Percentiles rank a stretch among this genome's conserved stretches.
phyloP scores from a whole-genome alignment of 345 rosid genomes.

The Dimocarpus longan region DNA sequence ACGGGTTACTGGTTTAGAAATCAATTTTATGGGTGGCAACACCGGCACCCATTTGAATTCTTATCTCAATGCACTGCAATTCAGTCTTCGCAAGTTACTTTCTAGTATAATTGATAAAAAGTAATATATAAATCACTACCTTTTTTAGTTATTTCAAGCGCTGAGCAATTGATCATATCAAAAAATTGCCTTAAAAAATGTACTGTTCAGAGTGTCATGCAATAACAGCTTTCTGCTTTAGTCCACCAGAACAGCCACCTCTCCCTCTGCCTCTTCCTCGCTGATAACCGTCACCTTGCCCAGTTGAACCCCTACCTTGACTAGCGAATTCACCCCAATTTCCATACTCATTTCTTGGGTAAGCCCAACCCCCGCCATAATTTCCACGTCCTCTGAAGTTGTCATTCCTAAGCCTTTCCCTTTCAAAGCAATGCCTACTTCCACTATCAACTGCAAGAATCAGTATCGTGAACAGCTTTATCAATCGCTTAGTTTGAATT shows the following conservation, averaged over 20 bases:
- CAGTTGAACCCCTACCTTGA: constrained; percentile 41
- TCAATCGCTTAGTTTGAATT: neutral
- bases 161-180: constrained; percentile 4
- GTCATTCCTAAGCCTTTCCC: constrained; percentile 59
- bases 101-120: neutral
- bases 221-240: neutral
- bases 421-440: constrained; percentile 52
- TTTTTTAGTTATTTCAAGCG: neutral
- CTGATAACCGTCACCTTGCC: constrained; percentile 31
- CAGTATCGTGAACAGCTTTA: constrained; percentile 8
- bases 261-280: constrained; percentile 38
- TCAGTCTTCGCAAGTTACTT: neutral
- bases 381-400: constrained; percentile 50
- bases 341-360: constrained; percentile 40
- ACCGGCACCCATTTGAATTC: too few species aligned
- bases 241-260: constrained; percentile 33
- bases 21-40: too few species aligned
- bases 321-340: constrained; percentile 39
- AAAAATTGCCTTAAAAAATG: constrained; percentile 18
- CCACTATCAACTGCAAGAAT: constrained; percentile 38
- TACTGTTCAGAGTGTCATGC: constrained; percentile 4
- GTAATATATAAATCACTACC: neutral
- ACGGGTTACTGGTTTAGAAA: too few species aligned
- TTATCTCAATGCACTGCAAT: neutral
- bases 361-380: constrained; percentile 36